Evolutionary conservation across 2,329 filamentous ascomycete species (phyloP).

Genomic region (Phialophora tarda): DNA sequence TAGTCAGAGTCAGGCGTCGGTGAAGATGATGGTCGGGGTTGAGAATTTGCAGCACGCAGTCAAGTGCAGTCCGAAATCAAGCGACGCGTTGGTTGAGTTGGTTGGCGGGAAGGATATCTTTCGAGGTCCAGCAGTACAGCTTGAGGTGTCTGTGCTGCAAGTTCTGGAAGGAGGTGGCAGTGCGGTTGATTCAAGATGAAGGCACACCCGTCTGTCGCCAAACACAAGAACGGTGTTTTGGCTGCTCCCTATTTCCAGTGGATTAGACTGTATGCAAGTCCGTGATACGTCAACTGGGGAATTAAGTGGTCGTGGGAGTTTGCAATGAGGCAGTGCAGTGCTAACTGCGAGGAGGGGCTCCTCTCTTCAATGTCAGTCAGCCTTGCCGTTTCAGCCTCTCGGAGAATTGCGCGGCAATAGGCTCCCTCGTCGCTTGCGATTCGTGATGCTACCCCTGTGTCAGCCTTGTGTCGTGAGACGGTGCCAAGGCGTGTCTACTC

Average conservation of each 20-base stretch:
- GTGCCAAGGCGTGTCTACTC: not conserved
- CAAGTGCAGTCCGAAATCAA: not conserved
- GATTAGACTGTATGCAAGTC: not conserved
- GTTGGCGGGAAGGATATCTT: not conserved
- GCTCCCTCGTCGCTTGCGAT: not conserved
- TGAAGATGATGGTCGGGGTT: not conserved
- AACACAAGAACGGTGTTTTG: not conserved
- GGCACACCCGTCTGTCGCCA: not conserved
- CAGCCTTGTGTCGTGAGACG: not conserved
- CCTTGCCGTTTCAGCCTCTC: slow-evolving; percentile 13
- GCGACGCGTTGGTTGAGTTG: not conserved
- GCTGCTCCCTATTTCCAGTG: not conserved
- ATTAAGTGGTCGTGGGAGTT: not conserved
- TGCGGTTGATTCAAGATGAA: not conserved
- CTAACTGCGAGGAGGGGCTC: not conserved
- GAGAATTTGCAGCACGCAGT: not conserved
- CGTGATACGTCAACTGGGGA: not conserved
- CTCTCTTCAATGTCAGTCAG: slow-evolving; percentile 9
- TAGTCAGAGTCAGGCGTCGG: not conserved
- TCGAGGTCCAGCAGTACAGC: not conserved
- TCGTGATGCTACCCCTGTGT: not conserved
- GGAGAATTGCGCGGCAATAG: slow-evolving; percentile 2
- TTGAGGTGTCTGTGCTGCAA: not conserved
- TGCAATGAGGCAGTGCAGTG: not conserved
- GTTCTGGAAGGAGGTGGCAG: slow-evolving; percentile 1